phyloP scores from a whole-genome alignment of 306 rosid genomes.

The Castanopsis chinensis region DNA sequence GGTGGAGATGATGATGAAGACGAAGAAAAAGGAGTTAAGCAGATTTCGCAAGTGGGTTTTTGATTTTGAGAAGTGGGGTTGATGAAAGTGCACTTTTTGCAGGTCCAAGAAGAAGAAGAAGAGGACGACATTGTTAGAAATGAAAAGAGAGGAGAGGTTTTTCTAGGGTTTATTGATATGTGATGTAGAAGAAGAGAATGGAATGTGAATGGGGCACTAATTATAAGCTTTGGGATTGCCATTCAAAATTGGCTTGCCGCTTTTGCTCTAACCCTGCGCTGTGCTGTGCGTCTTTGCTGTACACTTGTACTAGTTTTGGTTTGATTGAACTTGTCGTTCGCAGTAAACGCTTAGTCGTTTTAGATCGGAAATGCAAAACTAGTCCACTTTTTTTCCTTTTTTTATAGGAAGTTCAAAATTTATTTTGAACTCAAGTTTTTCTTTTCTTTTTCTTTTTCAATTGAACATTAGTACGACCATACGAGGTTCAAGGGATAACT shows the following conservation, averaged over 20 bases:
- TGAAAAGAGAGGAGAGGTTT: neutral
- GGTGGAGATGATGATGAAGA: conserved; percentile 24
- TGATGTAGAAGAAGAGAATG: neutral
- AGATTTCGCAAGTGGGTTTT: conserved; percentile 61
- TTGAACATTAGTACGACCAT: too few relatives aligned
- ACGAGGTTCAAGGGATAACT: too few relatives aligned
- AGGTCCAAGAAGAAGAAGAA: conserved; percentile 47
- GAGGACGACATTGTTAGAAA: conserved; percentile 36
- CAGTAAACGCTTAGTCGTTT: neutral
- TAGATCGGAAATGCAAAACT: too few relatives aligned
- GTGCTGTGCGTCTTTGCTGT: neutral
- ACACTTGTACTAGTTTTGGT: neutral
- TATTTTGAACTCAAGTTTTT: too few relatives aligned
- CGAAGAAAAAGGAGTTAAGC: conserved; percentile 36
- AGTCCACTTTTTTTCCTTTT: too few relatives aligned
- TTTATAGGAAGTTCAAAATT: too few relatives aligned
- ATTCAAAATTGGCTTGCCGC: neutral
- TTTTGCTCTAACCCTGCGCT: neutral
- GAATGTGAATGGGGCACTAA: neutral
- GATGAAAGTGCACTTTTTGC: conserved; percentile 75
- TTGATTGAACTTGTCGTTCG: neutral
- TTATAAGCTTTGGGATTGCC: neutral
- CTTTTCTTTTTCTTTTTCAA: too few relatives aligned
- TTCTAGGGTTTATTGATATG: conserved; percentile 1
- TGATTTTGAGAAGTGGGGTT: conserved; percentile 60